These are phyloP conservation scores for Vigna reflexopilosa DNA, from an alignment of 306 rosid genomes.

Conservation along the genomic window DNA sequence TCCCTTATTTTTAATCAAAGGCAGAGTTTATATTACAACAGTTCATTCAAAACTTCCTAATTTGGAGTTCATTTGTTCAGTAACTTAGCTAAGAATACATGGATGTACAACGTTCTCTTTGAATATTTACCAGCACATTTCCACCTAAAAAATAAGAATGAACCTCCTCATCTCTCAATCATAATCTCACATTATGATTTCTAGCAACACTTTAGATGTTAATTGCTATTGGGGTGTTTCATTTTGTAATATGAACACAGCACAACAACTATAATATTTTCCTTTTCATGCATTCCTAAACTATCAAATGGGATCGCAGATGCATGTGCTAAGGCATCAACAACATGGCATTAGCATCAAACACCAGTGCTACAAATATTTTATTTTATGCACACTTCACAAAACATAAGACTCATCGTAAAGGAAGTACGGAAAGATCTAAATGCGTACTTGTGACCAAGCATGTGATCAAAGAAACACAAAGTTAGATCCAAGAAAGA, in stretches of 20 bases:
- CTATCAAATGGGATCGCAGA: neutral
- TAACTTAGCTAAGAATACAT: too few species aligned
- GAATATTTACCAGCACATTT: too few species aligned
- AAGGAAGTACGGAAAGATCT: slow-evolving; percentile 29
- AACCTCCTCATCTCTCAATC: neutral
- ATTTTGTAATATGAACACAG: neutral
- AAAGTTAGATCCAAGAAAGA: neutral
- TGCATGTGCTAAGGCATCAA: slow-evolving; percentile 37
- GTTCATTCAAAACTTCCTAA: too few species aligned
- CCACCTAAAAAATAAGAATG: neutral
- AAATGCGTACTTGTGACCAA: slow-evolving; percentile 22
- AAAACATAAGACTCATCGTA: neutral
- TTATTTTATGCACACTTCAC: slow-evolving; percentile 7
- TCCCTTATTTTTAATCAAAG: too few species aligned
- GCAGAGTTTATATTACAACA: too few species aligned
- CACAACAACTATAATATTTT: neutral
- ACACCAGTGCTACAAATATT: slow-evolving; percentile 13
- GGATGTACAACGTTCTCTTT: too few species aligned
- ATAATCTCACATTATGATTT: neutral
- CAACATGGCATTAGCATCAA: slow-evolving; percentile 5
- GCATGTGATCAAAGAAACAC: slow-evolving; percentile 13
- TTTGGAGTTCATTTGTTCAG: too few species aligned
- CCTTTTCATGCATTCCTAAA: neutral
- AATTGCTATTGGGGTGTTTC: too few species aligned
- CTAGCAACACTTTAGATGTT: too few species aligned